A percentile compares a stretch with the other conserved stretches of the same genome.
phyloP scores from a whole-genome alignment of 371 early-diverging fungal species.

The Haplosporangium sp. region DNA sequence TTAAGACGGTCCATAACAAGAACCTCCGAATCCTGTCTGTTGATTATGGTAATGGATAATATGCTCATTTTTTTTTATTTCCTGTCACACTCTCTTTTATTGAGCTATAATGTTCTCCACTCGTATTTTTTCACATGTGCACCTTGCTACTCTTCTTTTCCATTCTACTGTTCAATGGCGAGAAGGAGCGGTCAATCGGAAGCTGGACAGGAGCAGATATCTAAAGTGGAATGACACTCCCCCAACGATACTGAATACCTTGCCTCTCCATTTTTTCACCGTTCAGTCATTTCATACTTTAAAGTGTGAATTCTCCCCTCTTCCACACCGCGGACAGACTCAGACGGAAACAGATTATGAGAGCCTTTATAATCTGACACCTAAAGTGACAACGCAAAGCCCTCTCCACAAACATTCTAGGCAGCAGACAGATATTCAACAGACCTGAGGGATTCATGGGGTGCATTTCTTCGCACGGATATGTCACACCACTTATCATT shows the following conservation, averaged over 20 bases:
- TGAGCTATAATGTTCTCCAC: no score
- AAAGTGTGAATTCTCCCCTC: not conserved
- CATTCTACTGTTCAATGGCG: no score
- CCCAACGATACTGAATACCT: no score
- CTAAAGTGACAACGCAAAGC: slow-evolving; percentile 10
- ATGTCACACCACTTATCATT: not conserved
- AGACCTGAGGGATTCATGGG: not conserved
- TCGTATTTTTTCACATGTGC: not conserved
- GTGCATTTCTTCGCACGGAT: no score
- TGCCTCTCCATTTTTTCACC: no score
- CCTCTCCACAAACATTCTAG: no score
- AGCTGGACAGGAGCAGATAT: no score
- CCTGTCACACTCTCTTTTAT: not conserved
- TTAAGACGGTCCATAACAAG: slow-evolving; percentile 52
- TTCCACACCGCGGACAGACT: not conserved
- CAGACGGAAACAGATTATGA: not conserved
- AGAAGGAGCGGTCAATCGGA: no score
- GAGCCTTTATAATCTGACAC: not conserved
- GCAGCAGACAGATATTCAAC: not conserved
- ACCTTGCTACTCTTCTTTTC: not conserved
- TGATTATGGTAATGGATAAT: slow-evolving; percentile 36
- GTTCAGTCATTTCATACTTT: not conserved
- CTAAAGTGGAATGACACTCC: no score
- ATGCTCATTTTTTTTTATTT: not conserved
- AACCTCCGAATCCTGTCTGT: slow-evolving; percentile 47